phyloP scores from a whole-genome alignment of 148 eudicot genomes.

The Amaranthus cruentus region DNA sequence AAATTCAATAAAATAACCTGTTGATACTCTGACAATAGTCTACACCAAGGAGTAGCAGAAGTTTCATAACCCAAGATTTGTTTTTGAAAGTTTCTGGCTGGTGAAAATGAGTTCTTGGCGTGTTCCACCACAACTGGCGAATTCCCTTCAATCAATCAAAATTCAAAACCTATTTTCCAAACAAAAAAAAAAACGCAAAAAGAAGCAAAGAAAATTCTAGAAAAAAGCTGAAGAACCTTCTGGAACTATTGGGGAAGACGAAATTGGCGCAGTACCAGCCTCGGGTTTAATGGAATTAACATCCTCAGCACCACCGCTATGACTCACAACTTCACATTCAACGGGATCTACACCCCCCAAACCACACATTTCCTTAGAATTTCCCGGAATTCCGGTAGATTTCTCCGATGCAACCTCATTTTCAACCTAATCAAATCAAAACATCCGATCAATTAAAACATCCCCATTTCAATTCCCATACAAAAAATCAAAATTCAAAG shows the following conservation, averaged over 20 bases:
- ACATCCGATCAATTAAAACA: constrained; percentile 12
- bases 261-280: constrained; percentile 21
- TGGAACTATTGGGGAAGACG: constrained; percentile 35
- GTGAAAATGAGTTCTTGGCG: constrained; percentile 39
- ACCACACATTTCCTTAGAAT: constrained; percentile 44
- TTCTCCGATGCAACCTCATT: constrained; percentile 42
- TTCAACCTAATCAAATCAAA: constrained; percentile 34
- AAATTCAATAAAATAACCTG: constrained; percentile 36
- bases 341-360: constrained; percentile 42
- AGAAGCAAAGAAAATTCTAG: not conserved
- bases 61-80: constrained; percentile 34
- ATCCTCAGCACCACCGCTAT: constrained; percentile 25
- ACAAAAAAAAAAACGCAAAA: not conserved
- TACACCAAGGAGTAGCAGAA: constrained; percentile 64
- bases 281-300: constrained; percentile 29
- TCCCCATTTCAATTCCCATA: not conserved
- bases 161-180: not conserved
- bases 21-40: constrained; percentile 58
- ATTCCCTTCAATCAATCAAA: constrained; percentile 26
- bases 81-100: constrained; percentile 37
- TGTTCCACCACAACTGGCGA: constrained; percentile 34
- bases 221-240: constrained; percentile 32
- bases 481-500: not conserved
- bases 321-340: constrained; percentile 31
- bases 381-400: constrained; percentile 36